Base-by-base conservation (phyloP, 768 basidiomycete species). In the Leccinellum luteum region DNA sequence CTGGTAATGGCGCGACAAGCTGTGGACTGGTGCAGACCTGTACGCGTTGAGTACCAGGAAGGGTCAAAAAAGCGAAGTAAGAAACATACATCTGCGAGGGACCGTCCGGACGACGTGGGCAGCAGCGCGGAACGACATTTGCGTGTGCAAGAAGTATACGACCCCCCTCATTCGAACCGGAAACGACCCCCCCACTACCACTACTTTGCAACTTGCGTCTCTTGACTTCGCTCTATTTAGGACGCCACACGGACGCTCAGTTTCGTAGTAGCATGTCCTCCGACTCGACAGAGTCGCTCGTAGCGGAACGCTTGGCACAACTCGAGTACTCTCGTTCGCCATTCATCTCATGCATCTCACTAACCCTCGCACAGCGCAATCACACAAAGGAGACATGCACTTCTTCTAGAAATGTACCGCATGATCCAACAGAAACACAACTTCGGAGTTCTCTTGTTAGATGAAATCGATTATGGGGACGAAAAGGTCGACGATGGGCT, bases 391-490 rank as follows among this genome's bases (percentile, higher is more conserved):
- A 78, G 89, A 70, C 86, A 88, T 85, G 84, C 76, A 53, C 79
- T 90, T 50, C 79, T 92, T 68, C 78, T 79, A 44, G 82, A 90
- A 69, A 85, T 92, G 83, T 87, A 82, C 73, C 72, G 74, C 52
- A 81, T 92, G 77, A 79, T 89, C 50, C 79, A 77, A 56, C 77
- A 77, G 55, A 81, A 82, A 64, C 75, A 81, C 52, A 75, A 74
- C 61, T 65, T 79, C 45, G 80, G 80, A 23, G 58, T 74, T 32
- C 60, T 79, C 38, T 59, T 66, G 14, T 55, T 77, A 17, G 69
- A 76, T 23, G 76, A 78, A 34, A 70, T 76, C 49, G 77, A 76
- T 27, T 5, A 21, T 28, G 54, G 41, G 32, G 56, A 50, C 23
- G 60, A 58, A 9, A 79, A 77, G 14, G 67, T 64, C 17, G 80